Evolutionary conservation across 2,329 filamentous ascomycete species (phyloP).

Genomic region (Aspergillus hiratsukae): DNA sequence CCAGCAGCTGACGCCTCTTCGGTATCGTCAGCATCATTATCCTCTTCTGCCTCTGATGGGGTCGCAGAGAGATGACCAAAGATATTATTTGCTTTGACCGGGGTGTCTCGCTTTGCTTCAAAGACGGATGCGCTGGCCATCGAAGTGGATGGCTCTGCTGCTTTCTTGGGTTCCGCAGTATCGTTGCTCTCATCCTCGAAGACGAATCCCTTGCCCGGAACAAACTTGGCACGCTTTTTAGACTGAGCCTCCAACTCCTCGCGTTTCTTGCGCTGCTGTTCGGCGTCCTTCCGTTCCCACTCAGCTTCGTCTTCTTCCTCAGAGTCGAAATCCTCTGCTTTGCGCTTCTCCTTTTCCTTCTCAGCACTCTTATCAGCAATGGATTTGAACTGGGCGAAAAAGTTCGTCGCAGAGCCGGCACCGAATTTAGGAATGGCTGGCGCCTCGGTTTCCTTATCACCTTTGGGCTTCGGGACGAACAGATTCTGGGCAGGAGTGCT

Average conservation of each 20-base stretch:
- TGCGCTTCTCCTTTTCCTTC: constrained; percentile 45
- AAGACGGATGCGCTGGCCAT: constrained; percentile 23
- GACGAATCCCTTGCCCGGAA: constrained; percentile 31
- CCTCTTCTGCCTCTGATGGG: constrained; percentile 22
- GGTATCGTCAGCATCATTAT: constrained; percentile 25
- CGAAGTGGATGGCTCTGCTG: constrained; percentile 13
- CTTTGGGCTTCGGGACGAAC: constrained; percentile 19
- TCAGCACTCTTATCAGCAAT: constrained; percentile 38
- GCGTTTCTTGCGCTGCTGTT: constrained; percentile 44
- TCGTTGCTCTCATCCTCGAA: constrained; percentile 23
- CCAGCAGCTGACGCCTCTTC: constrained; percentile 21
- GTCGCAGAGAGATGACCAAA: constrained; percentile 35
- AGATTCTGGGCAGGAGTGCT: constrained; percentile 13
- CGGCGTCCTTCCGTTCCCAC: constrained; percentile 45
- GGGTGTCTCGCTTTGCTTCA: constrained; percentile 23
- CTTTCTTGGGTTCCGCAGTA: constrained; percentile 16
- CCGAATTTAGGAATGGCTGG: constrained; percentile 31
- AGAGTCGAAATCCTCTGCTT: constrained; percentile 49
- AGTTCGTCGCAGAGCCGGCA: constrained; percentile 27
- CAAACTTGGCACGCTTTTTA: constrained; percentile 28
- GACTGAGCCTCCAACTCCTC: constrained; percentile 37
- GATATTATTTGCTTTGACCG: constrained; percentile 30
- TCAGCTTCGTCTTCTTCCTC: constrained; percentile 49
- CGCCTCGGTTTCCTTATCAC: constrained; percentile 4
- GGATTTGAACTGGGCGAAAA: constrained; percentile 41